Evolutionary conservation across 2,329 filamentous ascomycete genomes (phyloP).

Genomic region (Setomelanomma holmii): DNA sequence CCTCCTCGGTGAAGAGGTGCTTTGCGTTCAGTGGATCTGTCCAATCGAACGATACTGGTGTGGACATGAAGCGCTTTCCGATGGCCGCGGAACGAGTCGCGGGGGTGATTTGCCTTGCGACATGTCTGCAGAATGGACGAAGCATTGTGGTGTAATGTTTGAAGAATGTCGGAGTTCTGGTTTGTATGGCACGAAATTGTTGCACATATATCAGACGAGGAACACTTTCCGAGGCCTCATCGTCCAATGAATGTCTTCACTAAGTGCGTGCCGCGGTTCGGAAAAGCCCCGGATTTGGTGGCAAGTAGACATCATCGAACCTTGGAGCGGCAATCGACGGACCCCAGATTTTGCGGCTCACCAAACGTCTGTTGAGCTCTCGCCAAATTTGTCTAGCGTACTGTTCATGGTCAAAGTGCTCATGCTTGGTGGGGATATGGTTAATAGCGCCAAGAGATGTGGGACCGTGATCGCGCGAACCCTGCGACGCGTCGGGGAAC

Average conservation of each 20-base stretch:
- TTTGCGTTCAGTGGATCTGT: constrained; percentile 81
- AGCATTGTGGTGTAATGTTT: constrained; percentile 48
- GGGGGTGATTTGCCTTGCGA: constrained; percentile 49
- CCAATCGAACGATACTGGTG: constrained; percentile 76
- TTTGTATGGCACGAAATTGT: background rate
- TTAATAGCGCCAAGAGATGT: constrained; percentile 28
- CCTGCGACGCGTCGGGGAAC: constrained; percentile 37
- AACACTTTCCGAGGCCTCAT: too few relatives aligned
- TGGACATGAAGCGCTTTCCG: constrained; percentile 51
- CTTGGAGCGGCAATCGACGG: background rate
- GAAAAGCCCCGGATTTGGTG: constrained; percentile 27
- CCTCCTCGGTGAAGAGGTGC: constrained; percentile 85
- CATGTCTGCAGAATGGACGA: constrained; percentile 50
- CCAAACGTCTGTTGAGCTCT: background rate
- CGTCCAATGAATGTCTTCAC: constrained; percentile 24
- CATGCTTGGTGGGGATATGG: background rate
- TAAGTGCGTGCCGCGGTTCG: constrained; percentile 32
- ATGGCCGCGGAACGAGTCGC: constrained; percentile 33
- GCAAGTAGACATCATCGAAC: constrained; percentile 19
- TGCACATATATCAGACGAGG: background rate
- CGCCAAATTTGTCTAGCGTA: background rate
- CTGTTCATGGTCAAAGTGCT: background rate
- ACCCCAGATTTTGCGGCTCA: background rate
- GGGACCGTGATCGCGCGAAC: constrained; percentile 40
- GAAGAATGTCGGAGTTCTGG: background rate